These are phyloP conservation scores for Artemisia tridentata DNA, from an alignment of 129 eudicot species.

Conservation along the genomic window DNA sequence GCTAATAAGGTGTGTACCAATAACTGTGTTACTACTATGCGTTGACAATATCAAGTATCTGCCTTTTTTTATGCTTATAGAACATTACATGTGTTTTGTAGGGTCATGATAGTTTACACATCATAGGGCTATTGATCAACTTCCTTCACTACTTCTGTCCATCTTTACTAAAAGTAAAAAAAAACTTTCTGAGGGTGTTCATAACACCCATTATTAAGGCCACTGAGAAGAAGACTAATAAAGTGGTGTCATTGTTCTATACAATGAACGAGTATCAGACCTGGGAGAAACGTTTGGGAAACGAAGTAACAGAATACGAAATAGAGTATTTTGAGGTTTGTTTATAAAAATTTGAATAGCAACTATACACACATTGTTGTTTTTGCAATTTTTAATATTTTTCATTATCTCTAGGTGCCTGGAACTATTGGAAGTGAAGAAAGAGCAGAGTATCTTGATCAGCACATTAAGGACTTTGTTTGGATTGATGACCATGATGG, in stretches of 20 bases:
- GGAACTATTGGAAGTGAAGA: constrained; percentile 83
- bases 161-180: constrained; percentile 78
- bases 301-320: constrained; percentile 47
- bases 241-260: constrained; percentile 53
- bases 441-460: constrained; percentile 43
- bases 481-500: constrained; percentile 78
- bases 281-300: constrained; percentile 59
- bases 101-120: constrained; percentile 99
- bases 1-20: constrained; percentile 74
- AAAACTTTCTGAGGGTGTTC: constrained; percentile 70
- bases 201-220: constrained; percentile 92
- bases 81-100: constrained; percentile 27
- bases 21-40: background rate
- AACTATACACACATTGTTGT: background rate
- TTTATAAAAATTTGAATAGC: background rate
- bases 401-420: constrained; percentile 58
- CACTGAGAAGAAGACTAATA: constrained; percentile 45
- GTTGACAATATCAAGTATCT: background rate
- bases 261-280: constrained; percentile 80
- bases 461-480: constrained; percentile 65
- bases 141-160: constrained; percentile 95
- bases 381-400: background rate
- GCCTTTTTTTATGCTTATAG: constrained; percentile 1
- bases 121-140: constrained; percentile 85
- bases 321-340: constrained; percentile 91